phyloP scores from a whole-genome alignment of 2,329 filamentous ascomycete genomes.

The Ophiosphaerella herpotricha region DNA sequence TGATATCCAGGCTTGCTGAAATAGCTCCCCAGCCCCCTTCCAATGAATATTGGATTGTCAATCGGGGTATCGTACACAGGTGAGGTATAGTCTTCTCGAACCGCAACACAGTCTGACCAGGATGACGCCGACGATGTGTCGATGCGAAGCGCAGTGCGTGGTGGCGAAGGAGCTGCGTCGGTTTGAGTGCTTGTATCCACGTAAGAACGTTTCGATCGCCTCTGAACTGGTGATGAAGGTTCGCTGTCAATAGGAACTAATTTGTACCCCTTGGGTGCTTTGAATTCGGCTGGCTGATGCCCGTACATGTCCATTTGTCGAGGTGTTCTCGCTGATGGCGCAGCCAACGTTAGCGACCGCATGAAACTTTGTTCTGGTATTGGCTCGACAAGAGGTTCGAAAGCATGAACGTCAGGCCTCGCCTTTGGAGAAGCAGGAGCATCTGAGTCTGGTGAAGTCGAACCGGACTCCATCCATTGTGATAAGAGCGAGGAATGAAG shows the following conservation, averaged over 20 bases:
- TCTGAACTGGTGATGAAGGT: not conserved
- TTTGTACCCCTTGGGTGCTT: not conserved
- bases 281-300: not conserved
- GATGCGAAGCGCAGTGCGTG: conserved; percentile 14
- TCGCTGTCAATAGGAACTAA: not conserved
- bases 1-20: conserved; percentile 41
- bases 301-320: too few relatives aligned
- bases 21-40: conserved; percentile 35
- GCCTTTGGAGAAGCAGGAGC: not conserved
- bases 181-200: conserved; percentile 32
- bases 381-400: not conserved
- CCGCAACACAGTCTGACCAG: conserved; percentile 12
- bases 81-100: conserved; percentile 17
- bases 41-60: conserved; percentile 33
- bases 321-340: too few relatives aligned
- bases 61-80: conserved; percentile 14
- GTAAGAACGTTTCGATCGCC: conserved; percentile 14
- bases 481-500: conserved; percentile 11
- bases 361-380: not conserved
- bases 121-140: conserved; percentile 13
- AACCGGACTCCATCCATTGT: not conserved
- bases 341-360: too few relatives aligned
- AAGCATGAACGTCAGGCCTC: not conserved
- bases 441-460: not conserved
- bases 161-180: conserved; percentile 11